Evolutionary conservation across 768 basidiomycete species (phyloP), one percentile per base, ranked within the genome.

Genomic region (Neoboletus brunneissimus): DNA sequence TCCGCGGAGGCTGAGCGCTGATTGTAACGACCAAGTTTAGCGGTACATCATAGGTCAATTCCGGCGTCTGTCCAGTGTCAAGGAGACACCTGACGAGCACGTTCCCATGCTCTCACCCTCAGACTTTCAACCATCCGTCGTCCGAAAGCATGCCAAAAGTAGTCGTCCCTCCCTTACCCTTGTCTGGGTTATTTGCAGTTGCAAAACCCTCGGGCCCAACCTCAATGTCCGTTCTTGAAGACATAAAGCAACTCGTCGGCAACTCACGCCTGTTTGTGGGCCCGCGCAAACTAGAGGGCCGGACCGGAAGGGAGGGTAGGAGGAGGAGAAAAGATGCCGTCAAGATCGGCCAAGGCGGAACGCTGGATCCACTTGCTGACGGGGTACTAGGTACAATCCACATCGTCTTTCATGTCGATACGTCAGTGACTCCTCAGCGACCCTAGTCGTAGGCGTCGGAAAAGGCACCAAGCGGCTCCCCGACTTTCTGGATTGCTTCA

Each of bases 361-460:
- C 97, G 4, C 77, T 99, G 48, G 97, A 99, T 76, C 97, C 97
- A 16, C 79, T 98, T 35, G 97, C 97, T 6, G 93, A 97, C 71
- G 96, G 96, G 43, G 93, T 97, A 16, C 76, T 98, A 60, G 92
- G 94, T 94, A 68, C 62, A 79, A 63, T 56, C 5, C 10, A 13
- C 47, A 18, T 48, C 31, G 48, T 31, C 50, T 16, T 45, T 56
- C 45, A 22, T 43, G 18, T 47, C 48, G 25, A 45, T 16, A 25
- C n/a, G 43, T 54, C 43, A 41, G 25, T 47, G 54, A 58, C 61
- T 16, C 31, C 60, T 27, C 16, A 16, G 37, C 23, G 29, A 38
- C 23, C 47, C 35, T 47, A 97, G 96, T 98, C 40, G 78, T 99
- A 48, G 97, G 94, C 37, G 77, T 97, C 37, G 89, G 90, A 13